phyloP scores from a whole-genome alignment of 768 basidiomycete genomes.

The Boletus eberwhitei region DNA sequence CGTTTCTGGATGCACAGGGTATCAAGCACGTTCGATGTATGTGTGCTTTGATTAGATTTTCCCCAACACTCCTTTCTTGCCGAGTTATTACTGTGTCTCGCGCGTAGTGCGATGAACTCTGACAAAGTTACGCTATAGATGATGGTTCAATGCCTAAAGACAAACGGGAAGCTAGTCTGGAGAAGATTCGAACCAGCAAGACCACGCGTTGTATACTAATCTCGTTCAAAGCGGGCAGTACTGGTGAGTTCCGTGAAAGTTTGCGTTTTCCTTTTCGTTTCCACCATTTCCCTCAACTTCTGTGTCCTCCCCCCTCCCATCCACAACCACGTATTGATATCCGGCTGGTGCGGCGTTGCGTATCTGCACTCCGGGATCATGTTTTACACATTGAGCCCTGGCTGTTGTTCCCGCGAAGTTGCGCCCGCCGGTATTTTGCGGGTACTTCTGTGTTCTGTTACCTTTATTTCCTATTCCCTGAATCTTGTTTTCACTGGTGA shows the following conservation, averaged over 20 bases:
- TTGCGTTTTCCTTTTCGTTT: not conserved
- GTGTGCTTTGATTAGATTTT: constrained; percentile 31
- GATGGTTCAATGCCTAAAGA: constrained; percentile 83
- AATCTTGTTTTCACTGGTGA: not conserved
- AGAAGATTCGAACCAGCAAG: constrained; percentile 62
- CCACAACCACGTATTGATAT: not conserved
- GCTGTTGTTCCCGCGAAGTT: not conserved
- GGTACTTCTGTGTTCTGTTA: not conserved
- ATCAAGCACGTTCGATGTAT: constrained; percentile 83
- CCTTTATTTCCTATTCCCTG: not conserved
- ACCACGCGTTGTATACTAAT: constrained; percentile 79
- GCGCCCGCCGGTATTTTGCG: not conserved
- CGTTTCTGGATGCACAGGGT: constrained; percentile 67
- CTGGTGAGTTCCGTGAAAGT: constrained; percentile 48
- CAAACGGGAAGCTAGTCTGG: constrained; percentile 71
- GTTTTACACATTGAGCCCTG: too few relatives aligned
- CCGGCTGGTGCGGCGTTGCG: not conserved
- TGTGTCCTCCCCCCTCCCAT: not conserved
- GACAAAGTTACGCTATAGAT: constrained; percentile 46
- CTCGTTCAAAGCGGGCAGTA: constrained; percentile 94
- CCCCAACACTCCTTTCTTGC: not conserved
- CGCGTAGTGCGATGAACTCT: not conserved
- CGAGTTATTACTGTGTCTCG: not conserved
- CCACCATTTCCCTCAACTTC: not conserved
- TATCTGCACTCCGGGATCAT: not conserved